Conservation (phyloP, 2,329 filamentous ascomycete genomes). For the Blastomyces parvus region DNA sequence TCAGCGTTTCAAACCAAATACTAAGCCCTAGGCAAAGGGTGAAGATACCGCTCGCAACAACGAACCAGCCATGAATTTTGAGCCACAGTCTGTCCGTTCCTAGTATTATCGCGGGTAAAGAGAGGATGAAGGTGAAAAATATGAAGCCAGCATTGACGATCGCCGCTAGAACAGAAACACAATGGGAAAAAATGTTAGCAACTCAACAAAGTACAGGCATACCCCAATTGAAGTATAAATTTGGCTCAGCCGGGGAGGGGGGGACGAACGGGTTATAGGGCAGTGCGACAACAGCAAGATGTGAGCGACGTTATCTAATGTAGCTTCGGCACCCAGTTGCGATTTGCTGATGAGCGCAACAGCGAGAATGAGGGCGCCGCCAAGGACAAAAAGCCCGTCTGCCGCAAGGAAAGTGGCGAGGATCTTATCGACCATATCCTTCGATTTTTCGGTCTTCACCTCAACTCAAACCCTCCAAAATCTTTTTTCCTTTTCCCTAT, state of each 20-base stretch:
- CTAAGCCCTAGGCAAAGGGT: conserved; percentile 56
- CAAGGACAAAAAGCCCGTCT: conserved; percentile 45
- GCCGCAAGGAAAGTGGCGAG: conserved; percentile 43
- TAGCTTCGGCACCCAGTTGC: conserved; percentile 34
- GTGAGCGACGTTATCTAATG: conserved; percentile 41
- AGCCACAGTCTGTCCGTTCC: conserved; percentile 58
- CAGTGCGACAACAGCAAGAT: conserved; percentile 45
- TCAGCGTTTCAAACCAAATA: conserved; percentile 65
- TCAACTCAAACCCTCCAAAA: not conserved
- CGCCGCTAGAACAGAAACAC: conserved; percentile 41
- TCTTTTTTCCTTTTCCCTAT: not conserved
- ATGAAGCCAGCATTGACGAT: conserved; percentile 64
- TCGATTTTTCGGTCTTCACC: not conserved
- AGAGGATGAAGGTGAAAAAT: conserved; percentile 59
- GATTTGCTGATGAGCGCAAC: conserved; percentile 44
- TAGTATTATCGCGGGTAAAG: conserved; percentile 61
- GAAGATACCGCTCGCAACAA: conserved; percentile 53
- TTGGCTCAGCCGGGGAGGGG: not conserved
- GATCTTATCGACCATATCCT: conserved; percentile 43
- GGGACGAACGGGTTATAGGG: conserved; percentile 43
- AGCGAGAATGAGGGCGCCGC: conserved; percentile 44
- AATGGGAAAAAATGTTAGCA: not conserved
- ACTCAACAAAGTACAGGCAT: not conserved
- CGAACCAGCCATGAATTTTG: conserved; percentile 57
- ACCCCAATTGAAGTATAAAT: not conserved